Percentiles rank a stretch among this genome's conserved stretches.
These are phyloP conservation scores for Tuber melanosporum DNA, from an alignment of 495 filamentous ascomycete genomes.

Conservation along the genomic window DNA sequence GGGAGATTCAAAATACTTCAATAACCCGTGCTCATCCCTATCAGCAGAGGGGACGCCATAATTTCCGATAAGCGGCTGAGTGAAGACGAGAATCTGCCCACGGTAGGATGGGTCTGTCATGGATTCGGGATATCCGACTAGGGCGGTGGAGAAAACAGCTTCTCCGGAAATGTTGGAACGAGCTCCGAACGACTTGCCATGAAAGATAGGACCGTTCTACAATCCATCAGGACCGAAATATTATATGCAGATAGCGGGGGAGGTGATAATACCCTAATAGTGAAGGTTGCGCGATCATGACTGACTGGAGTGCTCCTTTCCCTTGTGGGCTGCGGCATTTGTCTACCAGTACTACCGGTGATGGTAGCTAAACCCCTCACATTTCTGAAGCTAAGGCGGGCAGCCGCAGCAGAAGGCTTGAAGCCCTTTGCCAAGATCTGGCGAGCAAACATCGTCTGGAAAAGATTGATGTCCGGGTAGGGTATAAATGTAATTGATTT, in stretches of 20 bases:
- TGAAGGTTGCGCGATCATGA: conserved; percentile 80
- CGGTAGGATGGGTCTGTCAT: conserved; percentile 98
- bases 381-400: conserved; percentile 44
- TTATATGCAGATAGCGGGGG: neutral
- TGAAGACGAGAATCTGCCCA: conserved; percentile 97
- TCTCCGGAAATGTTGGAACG: conserved; percentile 87
- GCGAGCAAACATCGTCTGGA: conserved; percentile 45
- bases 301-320: conserved; percentile 51
- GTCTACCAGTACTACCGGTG: conserved; percentile 59
- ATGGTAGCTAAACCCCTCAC: conserved; percentile 64
- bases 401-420: conserved; percentile 25
- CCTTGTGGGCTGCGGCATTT: conserved; percentile 45
- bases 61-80: conserved; percentile 97
- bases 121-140: conserved; percentile 91
- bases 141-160: conserved; percentile 67
- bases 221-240: conserved; percentile 1
- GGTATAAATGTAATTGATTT: conserved; percentile 55
- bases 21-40: conserved; percentile 68
- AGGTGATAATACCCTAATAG: conserved; percentile 63
- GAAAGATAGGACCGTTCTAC: conserved; percentile 81
- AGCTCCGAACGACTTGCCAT: conserved; percentile 91
- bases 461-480: conserved; percentile 49
- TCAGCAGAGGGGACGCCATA: conserved; percentile 77
- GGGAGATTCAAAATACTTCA: conserved; percentile 92
- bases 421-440: conserved; percentile 51